phyloP scores from a whole-genome alignment of 176 grass and related monocot genomes.

The Raddia guianensis region DNA sequence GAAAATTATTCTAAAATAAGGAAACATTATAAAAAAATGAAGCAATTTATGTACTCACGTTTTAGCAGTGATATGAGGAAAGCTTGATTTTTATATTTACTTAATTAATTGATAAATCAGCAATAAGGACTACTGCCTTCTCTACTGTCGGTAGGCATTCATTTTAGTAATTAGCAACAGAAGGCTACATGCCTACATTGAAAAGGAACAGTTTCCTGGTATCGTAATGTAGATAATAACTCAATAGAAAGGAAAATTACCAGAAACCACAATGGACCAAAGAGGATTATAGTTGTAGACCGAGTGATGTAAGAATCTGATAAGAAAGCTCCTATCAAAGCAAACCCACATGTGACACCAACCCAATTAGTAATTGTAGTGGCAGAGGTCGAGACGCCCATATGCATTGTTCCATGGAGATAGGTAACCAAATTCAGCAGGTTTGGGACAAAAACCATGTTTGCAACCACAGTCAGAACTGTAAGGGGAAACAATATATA shows the following conservation, averaged over 20 bases:
- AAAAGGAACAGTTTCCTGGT: neutral
- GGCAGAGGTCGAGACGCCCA: slow-evolving; percentile 49
- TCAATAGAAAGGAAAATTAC: slow-evolving; percentile 28
- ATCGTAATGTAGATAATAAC: neutral
- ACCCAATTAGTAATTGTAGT: slow-evolving; percentile 58
- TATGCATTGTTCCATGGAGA: slow-evolving; percentile 54
- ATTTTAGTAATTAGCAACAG: neutral
- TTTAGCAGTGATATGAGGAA: neutral
- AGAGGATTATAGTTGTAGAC: slow-evolving; percentile 49
- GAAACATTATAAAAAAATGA: neutral
- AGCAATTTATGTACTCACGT: neutral
- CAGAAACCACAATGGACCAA: slow-evolving; percentile 54
- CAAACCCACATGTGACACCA: slow-evolving; percentile 50
- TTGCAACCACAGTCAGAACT: slow-evolving; percentile 44
- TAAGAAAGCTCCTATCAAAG: slow-evolving; percentile 59
- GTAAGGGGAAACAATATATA: neutral
- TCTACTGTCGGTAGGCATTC: neutral
- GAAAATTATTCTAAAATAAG: neutral
- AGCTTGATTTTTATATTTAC: neutral
- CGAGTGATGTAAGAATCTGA: slow-evolving; percentile 65
- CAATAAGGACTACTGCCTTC: neutral
- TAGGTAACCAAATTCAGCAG: slow-evolving; percentile 63
- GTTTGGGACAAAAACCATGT: slow-evolving; percentile 42
- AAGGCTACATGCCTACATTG: slow-evolving; percentile 6
- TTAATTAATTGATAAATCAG: neutral